These are phyloP conservation scores for Mollisia scopiformis DNA, from an alignment of 2,329 filamentous ascomycete species.

Conservation along the genomic window DNA sequence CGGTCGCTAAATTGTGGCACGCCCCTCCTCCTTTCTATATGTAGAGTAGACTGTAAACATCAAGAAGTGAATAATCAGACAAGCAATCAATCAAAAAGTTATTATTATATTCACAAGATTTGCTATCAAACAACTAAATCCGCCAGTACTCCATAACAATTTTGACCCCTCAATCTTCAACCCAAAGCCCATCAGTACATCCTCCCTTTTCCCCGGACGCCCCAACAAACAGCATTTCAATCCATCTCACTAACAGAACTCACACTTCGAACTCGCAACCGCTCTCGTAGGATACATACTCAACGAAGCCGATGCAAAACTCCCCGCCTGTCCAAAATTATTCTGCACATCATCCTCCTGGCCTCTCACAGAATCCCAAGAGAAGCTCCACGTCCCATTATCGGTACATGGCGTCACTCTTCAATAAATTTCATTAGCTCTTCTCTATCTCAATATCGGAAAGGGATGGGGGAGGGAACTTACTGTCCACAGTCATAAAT, in stretches of 20 bases:
- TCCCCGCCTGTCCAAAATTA: constrained; percentile 26
- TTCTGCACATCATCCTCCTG: constrained; percentile 26
- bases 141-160: no score
- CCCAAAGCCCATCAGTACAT: no score
- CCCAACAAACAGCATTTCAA: no score
- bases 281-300: constrained; percentile 24
- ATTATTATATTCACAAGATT: no score
- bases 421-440: not conserved
- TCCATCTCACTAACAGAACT: constrained; percentile 25
- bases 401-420: constrained; percentile 17
- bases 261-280: constrained; percentile 21
- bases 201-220: no score
- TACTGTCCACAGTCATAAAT: constrained; percentile 22
- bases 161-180: no score
- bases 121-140: no score
- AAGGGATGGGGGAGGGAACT: not conserved
- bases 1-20: not conserved
- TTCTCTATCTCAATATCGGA: not conserved
- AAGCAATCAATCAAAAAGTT: no score
- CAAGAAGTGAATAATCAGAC: no score
- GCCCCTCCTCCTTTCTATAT: not conserved
- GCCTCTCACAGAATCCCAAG: constrained; percentile 22
- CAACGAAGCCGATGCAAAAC: constrained; percentile 8
- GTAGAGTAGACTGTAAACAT: not conserved
- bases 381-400: constrained; percentile 26